Evolutionary conservation across 164 flowering plant genomes (phyloP), one percentile per base, ranked within the genome.

Genomic region (Magnolia sinica): DNA sequence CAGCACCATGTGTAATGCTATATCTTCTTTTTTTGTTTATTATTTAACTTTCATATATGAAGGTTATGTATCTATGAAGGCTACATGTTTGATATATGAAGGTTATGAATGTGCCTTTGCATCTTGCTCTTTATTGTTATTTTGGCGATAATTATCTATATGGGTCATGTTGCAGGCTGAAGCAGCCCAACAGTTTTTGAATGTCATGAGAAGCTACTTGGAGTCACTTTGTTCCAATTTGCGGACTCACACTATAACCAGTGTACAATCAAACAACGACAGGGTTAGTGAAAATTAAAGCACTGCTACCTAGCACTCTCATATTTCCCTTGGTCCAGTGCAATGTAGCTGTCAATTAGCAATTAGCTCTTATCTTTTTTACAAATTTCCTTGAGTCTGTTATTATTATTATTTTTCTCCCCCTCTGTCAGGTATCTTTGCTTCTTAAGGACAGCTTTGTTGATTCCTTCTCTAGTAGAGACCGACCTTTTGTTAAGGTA

Each of bases 361-460:
- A 16, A 14, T 50, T 64, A 61, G 63, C 50, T 65, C 16, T 66
- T 71, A n/a, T 4, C 29, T 4, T 73, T 45, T 11, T 0, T 2
- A 64, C 13, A 55, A 16, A 69, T 37, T 27, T n/a, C 24, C 55
- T 51, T 8, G 9, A 9, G 68, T 10, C 24, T 27, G 64, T 6
- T 58, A 11, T 31, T 20, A 3, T 23, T 65, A 10, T 10, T 37
- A 3, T 4, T 65, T 22, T 10, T 37, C 3, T 8, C 11, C 37
- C 6, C 58, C 4, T 22, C 65, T 16, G 78, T 82, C 87, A 96
- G 97, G 98, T 96, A 78, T 92, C 97, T 4, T 80, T 96, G 81
- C 96, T 96, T 81, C 90, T 94, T 10, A 96, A 94, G 79, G 99
- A 96, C 77, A 96, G 96, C 81, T 96, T 87, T 77, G 84, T 96